Percentiles rank a stretch among this genome's conserved stretches.
Evolutionary conservation across 2,329 filamentous ascomycete genomes (phyloP).

Genomic region (Neurospora sp.): DNA sequence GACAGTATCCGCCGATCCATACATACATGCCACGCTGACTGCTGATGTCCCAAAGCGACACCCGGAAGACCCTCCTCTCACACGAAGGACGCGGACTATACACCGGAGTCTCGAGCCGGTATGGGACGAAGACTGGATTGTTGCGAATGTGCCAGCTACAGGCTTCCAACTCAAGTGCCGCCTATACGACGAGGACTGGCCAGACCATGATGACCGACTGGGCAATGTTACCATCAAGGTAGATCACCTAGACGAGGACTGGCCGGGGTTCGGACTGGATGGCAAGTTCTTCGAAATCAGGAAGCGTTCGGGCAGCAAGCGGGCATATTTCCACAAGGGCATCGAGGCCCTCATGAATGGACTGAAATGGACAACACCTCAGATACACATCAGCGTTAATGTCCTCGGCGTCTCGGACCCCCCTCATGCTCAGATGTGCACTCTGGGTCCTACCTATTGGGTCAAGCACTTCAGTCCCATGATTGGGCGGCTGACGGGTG

Average conservation of each 20-base stretch:
- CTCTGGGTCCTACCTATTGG: conserved; percentile 65
- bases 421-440: conserved; percentile 64
- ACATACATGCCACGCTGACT: conserved; percentile 64
- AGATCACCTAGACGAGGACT: conserved; percentile 48
- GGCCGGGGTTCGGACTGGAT: conserved; percentile 55
- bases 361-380: conserved; percentile 38
- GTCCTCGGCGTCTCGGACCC: conserved; percentile 67
- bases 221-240: conserved; percentile 73
- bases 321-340: conserved; percentile 68
- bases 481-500: conserved; percentile 71
- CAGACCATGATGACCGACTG: conserved; percentile 77
- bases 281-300: conserved; percentile 58
- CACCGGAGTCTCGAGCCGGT: conserved; percentile 61
- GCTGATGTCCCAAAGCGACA: conserved; percentile 64
- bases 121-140: conserved; percentile 81
- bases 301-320: conserved; percentile 79
- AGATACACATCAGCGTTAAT: conserved; percentile 63
- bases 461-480: conserved; percentile 82
- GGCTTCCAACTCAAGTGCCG: conserved; percentile 81
- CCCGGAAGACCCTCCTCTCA: conserved; percentile 73
- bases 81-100: conserved; percentile 66
- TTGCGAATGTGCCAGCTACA: conserved; percentile 72
- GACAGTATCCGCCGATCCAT: conserved; percentile 74
- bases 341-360: conserved; percentile 52
- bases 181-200: conserved; percentile 82